Evolutionary conservation across 2,329 filamentous ascomycete genomes (phyloP).

Genomic region (Xylariaceae sp.): DNA sequence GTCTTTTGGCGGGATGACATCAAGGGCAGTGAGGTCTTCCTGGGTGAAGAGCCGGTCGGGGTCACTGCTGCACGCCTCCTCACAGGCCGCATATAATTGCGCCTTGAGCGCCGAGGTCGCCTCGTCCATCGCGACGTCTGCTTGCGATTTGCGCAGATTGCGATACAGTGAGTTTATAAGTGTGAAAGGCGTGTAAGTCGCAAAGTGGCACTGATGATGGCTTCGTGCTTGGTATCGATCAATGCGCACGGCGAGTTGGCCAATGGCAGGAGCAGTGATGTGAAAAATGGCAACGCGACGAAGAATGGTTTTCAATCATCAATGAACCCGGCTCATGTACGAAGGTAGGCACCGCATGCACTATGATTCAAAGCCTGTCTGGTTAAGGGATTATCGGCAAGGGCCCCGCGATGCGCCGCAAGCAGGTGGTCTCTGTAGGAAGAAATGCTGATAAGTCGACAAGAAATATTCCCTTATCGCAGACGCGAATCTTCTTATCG

Average conservation of each 20-base stretch:
- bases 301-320: too few species aligned
- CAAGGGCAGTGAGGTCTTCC: conserved; percentile 51
- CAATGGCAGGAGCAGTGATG: too few species aligned
- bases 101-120: conserved; percentile 44
- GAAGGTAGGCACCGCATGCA: not conserved
- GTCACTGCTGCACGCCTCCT: conserved; percentile 40
- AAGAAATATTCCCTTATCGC: conserved; percentile 22
- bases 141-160: not conserved
- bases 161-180: not conserved
- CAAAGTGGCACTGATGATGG: too few species aligned
- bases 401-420: conserved; percentile 6
- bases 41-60: conserved; percentile 50
- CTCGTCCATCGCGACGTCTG: conserved; percentile 27
- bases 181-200: too few species aligned
- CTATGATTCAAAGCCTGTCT: not conserved
- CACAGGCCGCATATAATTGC: conserved; percentile 52
- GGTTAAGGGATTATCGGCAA: not conserved
- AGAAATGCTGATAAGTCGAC: not conserved
- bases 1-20: conserved; percentile 53
- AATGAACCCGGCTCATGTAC: not conserved
- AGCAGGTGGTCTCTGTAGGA: not conserved
- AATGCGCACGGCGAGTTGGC: too few species aligned
- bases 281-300: too few species aligned
- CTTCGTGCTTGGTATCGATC: too few species aligned
- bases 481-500: conserved; percentile 17